Percentiles rank a stretch among this genome's conserved stretches.
Conservation (phyloP, 2,329 filamentous ascomycete genomes). For the Ophiostoma novo-ulmi region DNA sequence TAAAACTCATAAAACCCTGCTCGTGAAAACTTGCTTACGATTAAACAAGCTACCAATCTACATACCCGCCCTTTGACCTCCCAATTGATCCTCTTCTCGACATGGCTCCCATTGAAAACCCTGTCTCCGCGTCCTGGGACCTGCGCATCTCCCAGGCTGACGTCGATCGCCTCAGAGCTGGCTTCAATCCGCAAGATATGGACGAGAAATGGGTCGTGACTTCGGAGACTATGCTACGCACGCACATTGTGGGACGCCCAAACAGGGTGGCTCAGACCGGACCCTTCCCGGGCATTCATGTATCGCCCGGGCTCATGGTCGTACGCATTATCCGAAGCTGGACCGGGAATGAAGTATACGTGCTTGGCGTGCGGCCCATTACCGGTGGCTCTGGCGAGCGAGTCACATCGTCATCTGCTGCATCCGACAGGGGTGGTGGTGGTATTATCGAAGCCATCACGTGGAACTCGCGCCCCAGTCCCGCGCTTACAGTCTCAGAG, state of each 20-base stretch:
- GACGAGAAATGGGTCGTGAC: conserved; percentile 13
- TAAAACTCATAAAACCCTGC: neutral
- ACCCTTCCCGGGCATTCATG: neutral
- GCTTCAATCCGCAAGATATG: neutral
- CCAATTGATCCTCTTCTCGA: neutral
- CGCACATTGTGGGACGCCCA: conserved; percentile 8
- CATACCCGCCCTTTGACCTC: neutral
- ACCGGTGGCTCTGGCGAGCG: neutral
- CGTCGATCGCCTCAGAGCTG: conserved; percentile 4
- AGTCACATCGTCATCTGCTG: neutral
- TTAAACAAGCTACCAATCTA: neutral
- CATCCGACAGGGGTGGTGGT: neutral
- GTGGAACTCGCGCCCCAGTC: conserved; percentile 11
- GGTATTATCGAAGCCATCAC: conserved; percentile 15
- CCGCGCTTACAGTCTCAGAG: neutral
- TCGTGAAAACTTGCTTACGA: neutral
- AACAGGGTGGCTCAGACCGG: neutral
- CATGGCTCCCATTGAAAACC: conserved; percentile 8
- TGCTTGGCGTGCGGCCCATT: conserved; percentile 10
- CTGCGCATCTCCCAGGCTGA: conserved; percentile 16
- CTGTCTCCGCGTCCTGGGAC: conserved; percentile 9
- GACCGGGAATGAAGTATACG: conserved; percentile 10
- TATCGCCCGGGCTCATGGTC: conserved; percentile 7
- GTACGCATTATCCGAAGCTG: conserved; percentile 6
- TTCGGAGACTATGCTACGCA: neutral